Conservation (phyloP, 1,284 basidiomycete species). For the Fomitopsis betulina region DNA sequence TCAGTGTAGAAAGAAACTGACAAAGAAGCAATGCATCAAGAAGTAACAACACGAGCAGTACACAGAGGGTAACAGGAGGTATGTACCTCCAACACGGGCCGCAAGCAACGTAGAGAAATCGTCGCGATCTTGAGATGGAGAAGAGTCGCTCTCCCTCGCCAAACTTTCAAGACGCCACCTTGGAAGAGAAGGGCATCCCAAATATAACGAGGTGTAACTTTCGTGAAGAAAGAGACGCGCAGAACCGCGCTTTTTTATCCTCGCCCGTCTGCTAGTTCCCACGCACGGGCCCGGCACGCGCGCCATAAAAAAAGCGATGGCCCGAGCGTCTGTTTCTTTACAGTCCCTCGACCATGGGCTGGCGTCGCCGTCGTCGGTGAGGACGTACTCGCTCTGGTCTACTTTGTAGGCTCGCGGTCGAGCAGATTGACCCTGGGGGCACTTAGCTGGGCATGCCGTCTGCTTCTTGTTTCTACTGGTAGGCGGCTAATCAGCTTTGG, state of each 20-base stretch:
- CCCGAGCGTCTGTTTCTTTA: neutral
- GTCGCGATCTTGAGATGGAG: conserved; percentile 2
- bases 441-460: neutral
- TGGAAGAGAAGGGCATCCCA: conserved; percentile 1
- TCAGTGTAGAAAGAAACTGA: too few relatives aligned
- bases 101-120: neutral
- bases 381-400: neutral
- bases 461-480: neutral
- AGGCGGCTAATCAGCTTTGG: conserved; percentile 1
- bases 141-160: neutral
- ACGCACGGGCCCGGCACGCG: neutral
- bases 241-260: neutral
- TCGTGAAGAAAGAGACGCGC: neutral
- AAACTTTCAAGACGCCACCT: conserved; percentile 2
- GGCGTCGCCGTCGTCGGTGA: neutral
- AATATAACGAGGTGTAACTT: conserved; percentile 4
- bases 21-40: too few relatives aligned
- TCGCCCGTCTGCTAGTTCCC: neutral
- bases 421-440: neutral
- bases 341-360: conserved; percentile 1
- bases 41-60: neutral
- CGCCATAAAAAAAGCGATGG: neutral
- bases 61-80: neutral
- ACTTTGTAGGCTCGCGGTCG: neutral
- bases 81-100: conserved; percentile 1